Percentiles rank a stretch among this genome's conserved stretches.
These are phyloP conservation scores for Ustilaginoidea virens DNA, from an alignment of 2,329 filamentous ascomycete genomes.

Conservation along the genomic window DNA sequence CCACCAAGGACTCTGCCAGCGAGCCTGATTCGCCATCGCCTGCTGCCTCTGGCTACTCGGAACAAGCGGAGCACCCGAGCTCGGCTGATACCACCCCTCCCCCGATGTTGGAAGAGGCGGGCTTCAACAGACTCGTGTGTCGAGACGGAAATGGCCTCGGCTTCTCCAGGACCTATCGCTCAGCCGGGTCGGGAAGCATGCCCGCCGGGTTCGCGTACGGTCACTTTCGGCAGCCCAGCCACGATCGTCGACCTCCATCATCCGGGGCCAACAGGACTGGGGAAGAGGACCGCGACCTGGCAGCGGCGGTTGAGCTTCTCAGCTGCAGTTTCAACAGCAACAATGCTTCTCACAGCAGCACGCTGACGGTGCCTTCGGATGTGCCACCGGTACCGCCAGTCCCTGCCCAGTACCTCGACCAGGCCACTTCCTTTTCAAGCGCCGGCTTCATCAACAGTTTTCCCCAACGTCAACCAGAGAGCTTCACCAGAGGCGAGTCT, in stretches of 20 bases:
- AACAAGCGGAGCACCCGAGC: conserved; percentile 61
- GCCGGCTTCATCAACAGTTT: conserved; percentile 49
- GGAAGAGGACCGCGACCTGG: conserved; percentile 75
- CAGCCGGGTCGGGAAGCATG: conserved; percentile 37
- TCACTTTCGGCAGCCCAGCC: conserved; percentile 59
- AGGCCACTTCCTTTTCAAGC: conserved; percentile 38
- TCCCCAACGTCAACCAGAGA: conserved; percentile 44
- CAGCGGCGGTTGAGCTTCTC: conserved; percentile 77
- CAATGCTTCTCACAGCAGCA: conserved; percentile 46
- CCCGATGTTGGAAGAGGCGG: conserved; percentile 53
- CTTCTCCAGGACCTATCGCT: conserved; percentile 72
- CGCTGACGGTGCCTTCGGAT: conserved; percentile 49
- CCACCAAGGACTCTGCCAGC: conserved; percentile 54
- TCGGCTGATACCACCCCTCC: conserved; percentile 89
- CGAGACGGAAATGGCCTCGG: conserved; percentile 40
- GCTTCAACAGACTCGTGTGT: conserved; percentile 33
- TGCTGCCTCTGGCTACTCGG: conserved; percentile 65
- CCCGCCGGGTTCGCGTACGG: conserved; percentile 28
- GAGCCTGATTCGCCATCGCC: conserved; percentile 74
- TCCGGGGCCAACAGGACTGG: conserved; percentile 62
- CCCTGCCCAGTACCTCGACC: conserved; percentile 62
- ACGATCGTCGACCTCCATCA: conserved; percentile 62
- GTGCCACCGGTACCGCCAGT: conserved; percentile 79
- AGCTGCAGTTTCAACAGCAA: conserved; percentile 82
- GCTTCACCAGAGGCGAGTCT: conserved; percentile 45